These are phyloP conservation scores for Thymus mandschuricus DNA, from an alignment of 257 asterid species.

Conservation along the genomic window DNA sequence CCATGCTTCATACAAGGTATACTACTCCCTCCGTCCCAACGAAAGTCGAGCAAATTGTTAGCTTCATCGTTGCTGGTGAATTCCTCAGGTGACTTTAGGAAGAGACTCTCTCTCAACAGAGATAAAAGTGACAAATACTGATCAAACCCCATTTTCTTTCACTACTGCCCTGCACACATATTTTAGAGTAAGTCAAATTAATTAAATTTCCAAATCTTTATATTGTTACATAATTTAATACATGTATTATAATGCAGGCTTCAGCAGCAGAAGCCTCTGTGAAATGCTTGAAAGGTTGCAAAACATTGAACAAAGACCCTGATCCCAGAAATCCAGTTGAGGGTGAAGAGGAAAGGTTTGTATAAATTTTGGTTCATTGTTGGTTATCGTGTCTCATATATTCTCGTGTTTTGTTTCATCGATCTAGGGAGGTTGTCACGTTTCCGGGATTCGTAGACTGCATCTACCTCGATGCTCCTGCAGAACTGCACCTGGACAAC, in stretches of 20 bases:
- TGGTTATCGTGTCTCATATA: neutral
- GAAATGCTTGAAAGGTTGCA: slow-evolving; percentile 78
- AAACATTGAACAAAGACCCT: slow-evolving; percentile 84
- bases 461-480: slow-evolving; percentile 86
- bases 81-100: slow-evolving; percentile 68
- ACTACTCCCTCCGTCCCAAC: neutral
- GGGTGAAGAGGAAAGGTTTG: slow-evolving; percentile 90
- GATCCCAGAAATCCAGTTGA: slow-evolving; percentile 85
- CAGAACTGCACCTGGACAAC: slow-evolving; percentile 69
- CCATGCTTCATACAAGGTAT: slow-evolving; percentile 77
- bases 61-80: neutral
- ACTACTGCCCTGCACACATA: slow-evolving; percentile 91
- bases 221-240: neutral
- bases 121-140: slow-evolving; percentile 73
- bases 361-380: neutral
- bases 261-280: slow-evolving; percentile 78
- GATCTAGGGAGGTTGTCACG: slow-evolving; percentile 71
- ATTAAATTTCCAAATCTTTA: neutral
- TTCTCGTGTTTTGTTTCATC: slow-evolving; percentile 21
- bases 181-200: slow-evolving; percentile 56
- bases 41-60: too few relatives aligned
- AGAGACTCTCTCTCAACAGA: slow-evolving; percentile 76
- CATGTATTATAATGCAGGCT: slow-evolving; percentile 58
- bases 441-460: slow-evolving; percentile 98
- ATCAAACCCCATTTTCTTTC: slow-evolving; percentile 78